Evolutionary conservation across 768 basidiomycete genomes (phyloP).

Genomic region (Strobilomyces dryophilus): DNA sequence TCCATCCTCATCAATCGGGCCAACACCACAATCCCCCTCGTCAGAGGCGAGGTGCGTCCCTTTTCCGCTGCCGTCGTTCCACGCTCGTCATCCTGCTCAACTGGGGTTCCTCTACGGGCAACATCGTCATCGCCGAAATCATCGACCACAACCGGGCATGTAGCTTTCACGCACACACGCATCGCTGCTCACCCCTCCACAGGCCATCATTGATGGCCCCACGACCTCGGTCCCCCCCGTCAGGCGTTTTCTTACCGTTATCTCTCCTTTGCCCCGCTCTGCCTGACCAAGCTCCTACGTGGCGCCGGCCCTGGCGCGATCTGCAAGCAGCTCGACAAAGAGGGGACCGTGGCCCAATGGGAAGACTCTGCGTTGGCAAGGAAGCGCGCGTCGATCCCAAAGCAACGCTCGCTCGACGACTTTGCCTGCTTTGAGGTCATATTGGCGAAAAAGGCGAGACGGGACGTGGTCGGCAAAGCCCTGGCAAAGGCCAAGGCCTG

Average conservation of each 20-base stretch:
- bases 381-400: slow-evolving; percentile 71
- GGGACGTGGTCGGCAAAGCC: slow-evolving; percentile 72
- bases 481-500: slow-evolving; percentile 44
- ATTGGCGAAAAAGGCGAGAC: slow-evolving; percentile 83
- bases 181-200: background rate
- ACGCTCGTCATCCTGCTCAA: slow-evolving; percentile 85
- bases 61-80: background rate
- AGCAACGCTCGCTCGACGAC: slow-evolving; percentile 76
- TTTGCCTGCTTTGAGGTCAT: slow-evolving; percentile 89
- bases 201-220: slow-evolving; percentile 97
- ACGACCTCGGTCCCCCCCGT: slow-evolving; percentile 86
- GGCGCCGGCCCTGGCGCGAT: slow-evolving; percentile 77
- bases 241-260: slow-evolving; percentile 91
- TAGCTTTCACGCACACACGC: background rate
- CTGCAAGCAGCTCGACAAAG: slow-evolving; percentile 85
- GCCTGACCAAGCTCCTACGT: slow-evolving; percentile 80
- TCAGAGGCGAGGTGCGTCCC: slow-evolving; percentile 60
- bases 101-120: slow-evolving; percentile 77
- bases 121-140: slow-evolving; percentile 93
- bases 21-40: slow-evolving; percentile 59
- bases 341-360: slow-evolving; percentile 85
- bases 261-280: slow-evolving; percentile 84
- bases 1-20: slow-evolving; percentile 64
- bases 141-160: slow-evolving; percentile 97
- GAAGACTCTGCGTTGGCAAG: slow-evolving; percentile 83